These are phyloP conservation scores for Lomentospora prolificans DNA, from an alignment of 2,329 filamentous ascomycete genomes.

Conservation along the genomic window DNA sequence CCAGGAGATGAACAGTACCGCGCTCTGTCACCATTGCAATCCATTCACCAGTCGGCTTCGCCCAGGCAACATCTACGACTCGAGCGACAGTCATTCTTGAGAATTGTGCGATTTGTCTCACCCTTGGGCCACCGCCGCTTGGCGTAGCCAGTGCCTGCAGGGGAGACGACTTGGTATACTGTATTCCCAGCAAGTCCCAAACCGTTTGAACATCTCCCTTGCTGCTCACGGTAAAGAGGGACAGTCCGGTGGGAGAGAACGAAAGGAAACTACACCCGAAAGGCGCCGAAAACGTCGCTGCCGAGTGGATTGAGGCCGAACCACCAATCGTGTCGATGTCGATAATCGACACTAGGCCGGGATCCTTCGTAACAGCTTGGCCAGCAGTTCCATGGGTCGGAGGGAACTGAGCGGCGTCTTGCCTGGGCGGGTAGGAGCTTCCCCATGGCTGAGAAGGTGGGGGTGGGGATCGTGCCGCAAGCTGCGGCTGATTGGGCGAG, in stretches of 20 bases:
- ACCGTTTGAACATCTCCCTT: slow-evolving; percentile 78
- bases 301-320: slow-evolving; percentile 46
- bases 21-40: slow-evolving; percentile 86
- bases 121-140: slow-evolving; percentile 41
- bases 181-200: slow-evolving; percentile 65
- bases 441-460: slow-evolving; percentile 37
- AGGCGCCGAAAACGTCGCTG: slow-evolving; percentile 61
- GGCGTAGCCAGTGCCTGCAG: slow-evolving; percentile 37
- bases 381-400: slow-evolving; percentile 61
- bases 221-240: slow-evolving; percentile 67
- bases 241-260: slow-evolving; percentile 63
- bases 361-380: slow-evolving; percentile 51
- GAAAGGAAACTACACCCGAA: slow-evolving; percentile 74
- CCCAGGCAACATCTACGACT: slow-evolving; percentile 86
- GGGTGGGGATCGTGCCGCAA: slow-evolving; percentile 30
- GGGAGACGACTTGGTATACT: slow-evolving; percentile 51
- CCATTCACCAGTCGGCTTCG: slow-evolving; percentile 67
- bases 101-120: slow-evolving; percentile 81
- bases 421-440: slow-evolving; percentile 31
- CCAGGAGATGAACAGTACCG: slow-evolving; percentile 88
- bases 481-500: slow-evolving; percentile 32
- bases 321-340: slow-evolving; percentile 53
- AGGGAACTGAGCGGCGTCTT: slow-evolving; percentile 51
- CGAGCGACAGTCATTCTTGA: slow-evolving; percentile 85
- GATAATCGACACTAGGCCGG: slow-evolving; percentile 64